Evolutionary conservation across 75 land plant species (phyloP), one percentile per base, ranked within the genome.

Genomic region (Selaginella tamariscina): DNA sequence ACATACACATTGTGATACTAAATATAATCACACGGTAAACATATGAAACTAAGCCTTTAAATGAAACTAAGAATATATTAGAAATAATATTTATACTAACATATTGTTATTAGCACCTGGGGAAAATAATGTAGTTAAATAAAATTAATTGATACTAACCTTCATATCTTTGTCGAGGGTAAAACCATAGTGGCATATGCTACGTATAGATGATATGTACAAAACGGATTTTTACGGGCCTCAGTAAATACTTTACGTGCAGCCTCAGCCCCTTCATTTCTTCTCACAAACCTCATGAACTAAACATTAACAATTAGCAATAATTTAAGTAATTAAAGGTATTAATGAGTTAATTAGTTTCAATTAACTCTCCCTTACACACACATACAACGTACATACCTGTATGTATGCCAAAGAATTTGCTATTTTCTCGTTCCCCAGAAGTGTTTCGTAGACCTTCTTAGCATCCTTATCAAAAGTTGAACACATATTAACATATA

Each of bases 181-280:
- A 85, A 86, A 31, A 82, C 89, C 93, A 91, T 91, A 80, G 78
- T 78, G 0, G 99, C 99, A 81, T 82, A 95, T 27, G 99, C 89
- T 81, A 95, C 92, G 80, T 81, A 95, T 0, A 95, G 82, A 77
- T 95, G 97, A 63, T 95, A 95, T 24, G 97, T 95, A 79, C 97
- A 95, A 60, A 65, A 79, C 49, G 89, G 82, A 31, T 84, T 80
- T 66, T 91, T 87, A 13, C 87, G 88, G 31, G 91, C 91, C 73
- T 95, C 99, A 11, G 83, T 31, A 69, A 95, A 88, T 62, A 84
- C 83, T 73, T 91, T 95, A 28, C 97, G 87, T 31, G 97, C 92
- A 66, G 99, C 84, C 72, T 95, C 99, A 67, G 81, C 77, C 28
- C 99, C 99, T 73, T 95, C 99, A 65, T 82, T 95, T 73, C 99